Base-by-base conservation (phyloP, 257 asterid species). In the Plantago ovata region DNA sequence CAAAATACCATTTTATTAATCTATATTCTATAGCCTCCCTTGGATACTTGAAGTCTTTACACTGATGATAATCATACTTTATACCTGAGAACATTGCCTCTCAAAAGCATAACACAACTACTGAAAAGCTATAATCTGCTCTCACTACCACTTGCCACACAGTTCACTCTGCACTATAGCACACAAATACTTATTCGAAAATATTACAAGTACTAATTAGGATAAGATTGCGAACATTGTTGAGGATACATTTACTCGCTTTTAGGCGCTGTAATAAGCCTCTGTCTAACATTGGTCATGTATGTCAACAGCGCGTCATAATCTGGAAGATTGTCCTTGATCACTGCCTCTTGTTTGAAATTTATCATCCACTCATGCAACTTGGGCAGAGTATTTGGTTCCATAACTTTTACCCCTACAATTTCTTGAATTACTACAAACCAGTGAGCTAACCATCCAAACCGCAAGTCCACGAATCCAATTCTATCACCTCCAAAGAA, bases 401-500 rank as follows among this genome's bases (percentile, higher is more conserved):
- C 61, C 43, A 79, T 58, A 50, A 72, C 42, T 45, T 36, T 28
- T 10, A 72, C 14, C 4, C 82, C 75, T 3, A 36, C 75, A 40
- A 56, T 6, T 40, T 56, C 49, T 20, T 39, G 38, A 11, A 56
- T 38, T 22, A 6, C 28, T 16, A 10, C 20, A 14, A 56, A 56
- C 61, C 61, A 56, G 11, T 19, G 18, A 9, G 36, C 33, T 38
- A 38, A 19, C 62, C 77, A 69, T 50, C 84, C 85, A 13, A 53
- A 64, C 7, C 38, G 24, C 55, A 79, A 13, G 78, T 79, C 85
- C 58, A 75, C 67, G 62, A 69, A 3, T 67, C 77, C 77, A 6
- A 79, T 58, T 14, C 40, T 62, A 42, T 57, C 40, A 9, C 79
- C 82, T 1, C 81, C 79, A 8, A 79, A 75, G 69, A 72, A 79